A percentile compares a stretch with the other conserved stretches of the same genome.
Conservation (phyloP, 345 rosid species). For the Excoecaria cochinchinensis region DNA sequence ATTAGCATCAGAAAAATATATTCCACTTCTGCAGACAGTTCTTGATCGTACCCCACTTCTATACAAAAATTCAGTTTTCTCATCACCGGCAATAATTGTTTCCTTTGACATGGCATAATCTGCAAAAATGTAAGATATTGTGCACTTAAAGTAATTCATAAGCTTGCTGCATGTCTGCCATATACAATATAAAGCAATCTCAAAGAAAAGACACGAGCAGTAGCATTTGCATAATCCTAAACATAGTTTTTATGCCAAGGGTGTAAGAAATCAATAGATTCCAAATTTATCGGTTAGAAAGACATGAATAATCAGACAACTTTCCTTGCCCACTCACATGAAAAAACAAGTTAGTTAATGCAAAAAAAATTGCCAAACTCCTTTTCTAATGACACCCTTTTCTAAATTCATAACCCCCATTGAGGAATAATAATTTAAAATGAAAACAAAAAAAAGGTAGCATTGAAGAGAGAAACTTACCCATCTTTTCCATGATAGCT, state of each 20-base stretch:
- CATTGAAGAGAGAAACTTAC: conserved; percentile 36
- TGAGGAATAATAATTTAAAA: not conserved
- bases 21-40: conserved; percentile 15
- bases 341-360: conserved; percentile 2
- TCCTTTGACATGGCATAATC: conserved; percentile 68
- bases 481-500: conserved; percentile 54
- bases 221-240: too few relatives aligned
- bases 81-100: conserved; percentile 72
- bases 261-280: not conserved
- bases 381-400: not conserved
- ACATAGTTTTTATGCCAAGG: not conserved
- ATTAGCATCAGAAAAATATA: conserved; percentile 32
- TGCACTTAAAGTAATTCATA: conserved; percentile 10
- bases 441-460: not conserved
- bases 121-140: conserved; percentile 33
- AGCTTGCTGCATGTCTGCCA: conserved; percentile 21
- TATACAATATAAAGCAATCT: conserved; percentile 41
- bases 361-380: not conserved
- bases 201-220: not conserved
- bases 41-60: conserved; percentile 33
- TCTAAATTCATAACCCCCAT: not conserved
- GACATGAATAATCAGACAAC: not conserved
- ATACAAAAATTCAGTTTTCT: conserved; percentile 43
- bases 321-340: not conserved
- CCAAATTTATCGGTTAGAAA: not conserved